Conservation (phyloP, 176 grass and related monocot genomes). For the Alopecurus myosuroides region DNA sequence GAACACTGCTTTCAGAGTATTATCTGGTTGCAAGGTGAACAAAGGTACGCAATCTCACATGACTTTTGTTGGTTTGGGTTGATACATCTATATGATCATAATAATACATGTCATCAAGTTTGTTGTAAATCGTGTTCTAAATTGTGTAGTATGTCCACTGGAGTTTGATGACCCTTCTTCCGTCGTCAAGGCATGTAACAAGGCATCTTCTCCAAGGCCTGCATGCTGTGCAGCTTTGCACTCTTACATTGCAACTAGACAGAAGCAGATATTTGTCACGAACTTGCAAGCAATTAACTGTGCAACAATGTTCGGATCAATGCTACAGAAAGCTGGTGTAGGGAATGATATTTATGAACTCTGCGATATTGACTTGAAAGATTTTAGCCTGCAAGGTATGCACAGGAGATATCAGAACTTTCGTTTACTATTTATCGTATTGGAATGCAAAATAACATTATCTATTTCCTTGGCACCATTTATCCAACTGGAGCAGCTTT, state of each 20-base stretch:
- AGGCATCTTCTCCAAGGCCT: conserved; percentile 45
- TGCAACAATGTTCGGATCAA: conserved; percentile 90
- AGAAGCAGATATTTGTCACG: conserved; percentile 96
- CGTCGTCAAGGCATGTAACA: conserved; percentile 73
- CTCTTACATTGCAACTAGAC: conserved; percentile 70
- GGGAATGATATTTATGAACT: conserved; percentile 66
- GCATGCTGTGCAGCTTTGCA: conserved; percentile 65
- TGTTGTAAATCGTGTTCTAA: conserved; percentile 18
- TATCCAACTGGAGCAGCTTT: conserved; percentile 55
- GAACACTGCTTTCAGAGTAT: conserved; percentile 79
- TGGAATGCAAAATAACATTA: conserved; percentile 40
- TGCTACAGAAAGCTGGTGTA: conserved; percentile 87
- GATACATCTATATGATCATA: background rate
- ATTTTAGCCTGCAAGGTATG: conserved; percentile 97
- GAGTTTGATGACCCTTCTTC: conserved; percentile 81
- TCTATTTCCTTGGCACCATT: conserved; percentile 14
- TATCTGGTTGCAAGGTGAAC: conserved; percentile 95
- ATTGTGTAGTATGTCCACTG: conserved; percentile 76
- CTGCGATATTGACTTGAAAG: conserved; percentile 87
- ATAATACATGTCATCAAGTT: conserved; percentile 9
- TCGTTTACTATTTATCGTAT: conserved; percentile 8
- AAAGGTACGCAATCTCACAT: conserved; percentile 58
- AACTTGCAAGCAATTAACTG: conserved; percentile 99
- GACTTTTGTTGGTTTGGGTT: conserved; percentile 9
- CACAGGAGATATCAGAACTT: conserved; percentile 13